phyloP scores from a whole-genome alignment of 2,329 filamentous ascomycete species.

The Ceratocystis papillata region DNA sequence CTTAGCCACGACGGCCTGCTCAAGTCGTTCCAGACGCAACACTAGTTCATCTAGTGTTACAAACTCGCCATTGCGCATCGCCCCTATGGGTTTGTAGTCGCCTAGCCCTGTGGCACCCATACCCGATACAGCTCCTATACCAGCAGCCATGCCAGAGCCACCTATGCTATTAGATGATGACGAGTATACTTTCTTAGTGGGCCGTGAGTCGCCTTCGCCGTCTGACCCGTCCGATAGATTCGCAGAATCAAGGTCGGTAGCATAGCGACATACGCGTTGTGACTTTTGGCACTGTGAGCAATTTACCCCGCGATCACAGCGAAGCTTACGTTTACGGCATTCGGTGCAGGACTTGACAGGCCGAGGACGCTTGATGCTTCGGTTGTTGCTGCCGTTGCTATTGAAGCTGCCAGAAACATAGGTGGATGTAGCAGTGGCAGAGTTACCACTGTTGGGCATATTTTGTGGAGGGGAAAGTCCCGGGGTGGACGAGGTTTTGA shows the following conservation, averaged over 20 bases:
- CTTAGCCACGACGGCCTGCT: conserved; percentile 39
- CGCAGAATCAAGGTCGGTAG: conserved; percentile 39
- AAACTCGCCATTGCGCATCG: conserved; percentile 27
- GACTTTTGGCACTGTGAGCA: conserved; percentile 50
- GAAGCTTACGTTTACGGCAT: conserved; percentile 47
- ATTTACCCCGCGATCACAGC: conserved; percentile 45
- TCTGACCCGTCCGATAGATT: conserved; percentile 43
- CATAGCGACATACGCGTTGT: conserved; percentile 43
- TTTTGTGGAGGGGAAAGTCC: conserved; percentile 17
- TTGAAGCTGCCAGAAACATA: not conserved
- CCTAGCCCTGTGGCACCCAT: conserved; percentile 4
- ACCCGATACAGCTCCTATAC: not conserved
- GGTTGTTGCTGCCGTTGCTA: conserved; percentile 17
- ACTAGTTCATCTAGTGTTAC: conserved; percentile 40
- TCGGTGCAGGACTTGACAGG: conserved; percentile 48
- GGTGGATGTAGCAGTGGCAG: conserved; percentile 8
- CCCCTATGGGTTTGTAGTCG: conserved; percentile 12
- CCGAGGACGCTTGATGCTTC: conserved; percentile 43
- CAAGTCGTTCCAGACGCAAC: conserved; percentile 43
- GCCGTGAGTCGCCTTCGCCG: conserved; percentile 29
- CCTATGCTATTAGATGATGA: not conserved
- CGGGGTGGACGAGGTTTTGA: conserved; percentile 21
- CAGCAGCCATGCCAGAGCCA: conserved; percentile 1
- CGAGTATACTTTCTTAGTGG: conserved; percentile 28
- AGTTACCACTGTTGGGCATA: conserved; percentile 1